These are phyloP conservation scores for Cutaneotrichosporon sp. DNA, from an alignment of 1,284 basidiomycete species.

Conservation along the genomic window DNA sequence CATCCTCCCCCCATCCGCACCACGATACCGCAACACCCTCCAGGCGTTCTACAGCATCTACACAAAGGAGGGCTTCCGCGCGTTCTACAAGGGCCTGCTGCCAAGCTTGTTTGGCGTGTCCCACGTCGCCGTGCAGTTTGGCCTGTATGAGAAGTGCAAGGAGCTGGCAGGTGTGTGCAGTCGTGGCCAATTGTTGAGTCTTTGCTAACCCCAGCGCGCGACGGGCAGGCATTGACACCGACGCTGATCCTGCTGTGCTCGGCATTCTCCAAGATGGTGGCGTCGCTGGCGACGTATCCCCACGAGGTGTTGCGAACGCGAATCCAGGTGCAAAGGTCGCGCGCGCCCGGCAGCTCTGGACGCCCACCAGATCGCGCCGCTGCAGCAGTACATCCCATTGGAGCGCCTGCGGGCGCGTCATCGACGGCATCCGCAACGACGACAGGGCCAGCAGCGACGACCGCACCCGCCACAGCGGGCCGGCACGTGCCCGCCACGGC, in stretches of 20 bases:
- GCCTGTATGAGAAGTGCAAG: conserved; percentile 89
- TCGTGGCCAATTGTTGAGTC: neutral
- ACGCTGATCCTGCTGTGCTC: conserved; percentile 76
- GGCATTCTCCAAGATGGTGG: conserved; percentile 85
- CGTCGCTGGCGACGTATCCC: conserved; percentile 87
- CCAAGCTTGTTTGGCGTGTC: conserved; percentile 83
- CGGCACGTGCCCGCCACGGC: neutral
- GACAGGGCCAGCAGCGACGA: neutral
- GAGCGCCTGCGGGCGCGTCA: neutral
- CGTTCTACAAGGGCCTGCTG: conserved; percentile 85
- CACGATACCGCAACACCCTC: conserved; percentile 74
- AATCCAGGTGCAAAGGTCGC: conserved; percentile 59
- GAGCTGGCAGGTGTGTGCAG: conserved; percentile 62
- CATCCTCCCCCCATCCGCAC: conserved; percentile 62
- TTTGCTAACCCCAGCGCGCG: conserved; percentile 40
- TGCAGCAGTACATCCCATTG: neutral
- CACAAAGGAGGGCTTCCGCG: conserved; percentile 69
- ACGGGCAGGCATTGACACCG: conserved; percentile 57
- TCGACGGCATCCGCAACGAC: neutral
- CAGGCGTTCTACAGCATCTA: conserved; percentile 84
- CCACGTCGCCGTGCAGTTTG: conserved; percentile 93
- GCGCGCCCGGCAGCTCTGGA: neutral
- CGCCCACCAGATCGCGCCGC: neutral
- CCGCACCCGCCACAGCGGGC: neutral
- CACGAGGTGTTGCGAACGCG: conserved; percentile 92